Conservation (phyloP, 2,329 filamentous ascomycete species). For the Colletotrichum sp. region DNA sequence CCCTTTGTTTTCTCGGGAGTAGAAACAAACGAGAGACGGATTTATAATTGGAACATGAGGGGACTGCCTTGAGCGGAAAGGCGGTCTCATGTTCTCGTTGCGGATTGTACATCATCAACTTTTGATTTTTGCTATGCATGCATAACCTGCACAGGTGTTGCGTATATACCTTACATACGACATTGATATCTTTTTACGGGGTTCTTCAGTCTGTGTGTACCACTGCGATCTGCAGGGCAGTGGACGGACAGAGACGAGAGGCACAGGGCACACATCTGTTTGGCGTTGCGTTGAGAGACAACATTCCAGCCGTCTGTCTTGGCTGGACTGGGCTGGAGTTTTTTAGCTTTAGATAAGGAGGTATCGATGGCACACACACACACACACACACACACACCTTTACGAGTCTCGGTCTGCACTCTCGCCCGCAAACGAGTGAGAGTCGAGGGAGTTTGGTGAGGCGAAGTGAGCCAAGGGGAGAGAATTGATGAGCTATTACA, state of each 20-base stretch:
- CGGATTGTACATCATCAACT: not conserved
- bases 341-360: slow-evolving; percentile 4
- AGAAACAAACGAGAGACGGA: not conserved
- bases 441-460: not conserved
- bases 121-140: not conserved
- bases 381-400: not conserved
- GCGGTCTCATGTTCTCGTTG: not conserved
- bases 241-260: not conserved
- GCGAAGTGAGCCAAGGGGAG: not conserved
- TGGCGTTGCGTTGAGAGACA: slow-evolving; percentile 22
- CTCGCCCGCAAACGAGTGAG: not conserved
- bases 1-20: not conserved
- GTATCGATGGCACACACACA: not conserved
- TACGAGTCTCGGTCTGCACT: not conserved
- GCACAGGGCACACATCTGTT: not conserved
- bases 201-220: not conserved
- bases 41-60: slow-evolving; percentile 20
- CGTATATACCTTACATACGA: not conserved
- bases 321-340: not conserved
- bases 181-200: not conserved
- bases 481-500: not conserved
- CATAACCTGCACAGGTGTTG: not conserved
- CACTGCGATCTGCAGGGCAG: not conserved
- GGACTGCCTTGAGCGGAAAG: not conserved
- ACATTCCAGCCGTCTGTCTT: slow-evolving; percentile 18